Conservation (phyloP, 352 stramenopile genomes). For the Globisporangium barbulae region DNA sequence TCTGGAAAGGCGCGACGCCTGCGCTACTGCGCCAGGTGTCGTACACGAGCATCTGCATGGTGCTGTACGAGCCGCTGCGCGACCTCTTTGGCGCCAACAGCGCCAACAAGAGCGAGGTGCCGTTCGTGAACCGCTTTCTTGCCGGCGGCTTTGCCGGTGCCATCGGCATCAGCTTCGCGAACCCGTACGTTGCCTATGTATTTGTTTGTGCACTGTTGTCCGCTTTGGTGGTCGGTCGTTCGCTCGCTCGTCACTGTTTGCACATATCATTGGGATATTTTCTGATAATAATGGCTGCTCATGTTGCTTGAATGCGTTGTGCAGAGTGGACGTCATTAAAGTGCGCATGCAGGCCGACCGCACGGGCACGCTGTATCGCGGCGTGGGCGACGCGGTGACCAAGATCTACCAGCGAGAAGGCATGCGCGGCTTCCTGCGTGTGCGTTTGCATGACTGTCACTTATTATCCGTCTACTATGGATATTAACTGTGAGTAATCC, state of each 20-base stretch:
- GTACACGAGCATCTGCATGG: constrained; percentile 86
- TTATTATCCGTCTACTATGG: background rate
- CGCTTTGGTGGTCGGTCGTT: constrained; percentile 12
- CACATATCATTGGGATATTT: background rate
- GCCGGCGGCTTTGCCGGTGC: constrained; percentile 73
- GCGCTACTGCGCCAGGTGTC: constrained; percentile 83
- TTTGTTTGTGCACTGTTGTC: background rate
- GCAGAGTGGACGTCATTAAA: constrained; percentile 87
- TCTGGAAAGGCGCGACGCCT: constrained; percentile 77
- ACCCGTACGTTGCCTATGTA: constrained; percentile 53
- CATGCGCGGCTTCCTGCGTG: constrained; percentile 60
- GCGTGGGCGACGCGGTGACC: constrained; percentile 59
- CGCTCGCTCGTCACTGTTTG: constrained; percentile 1
- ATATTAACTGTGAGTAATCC: background rate
- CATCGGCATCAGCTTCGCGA: constrained; percentile 79
- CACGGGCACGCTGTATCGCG: constrained; percentile 63
- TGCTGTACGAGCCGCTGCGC: constrained; percentile 81
- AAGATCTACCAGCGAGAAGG: constrained; percentile 79
- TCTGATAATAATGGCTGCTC: constrained; percentile 8
- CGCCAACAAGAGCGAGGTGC: constrained; percentile 36
- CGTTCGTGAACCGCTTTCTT: constrained; percentile 79
- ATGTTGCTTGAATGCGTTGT: constrained; percentile 14
- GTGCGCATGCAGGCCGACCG: constrained; percentile 83
- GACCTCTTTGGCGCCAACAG: constrained; percentile 65
- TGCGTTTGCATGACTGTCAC: constrained; percentile 8